Base-by-base conservation (phyloP, 225 moss, liverwort and hornwort genomes). In the Sphagnum contortum region DNA sequence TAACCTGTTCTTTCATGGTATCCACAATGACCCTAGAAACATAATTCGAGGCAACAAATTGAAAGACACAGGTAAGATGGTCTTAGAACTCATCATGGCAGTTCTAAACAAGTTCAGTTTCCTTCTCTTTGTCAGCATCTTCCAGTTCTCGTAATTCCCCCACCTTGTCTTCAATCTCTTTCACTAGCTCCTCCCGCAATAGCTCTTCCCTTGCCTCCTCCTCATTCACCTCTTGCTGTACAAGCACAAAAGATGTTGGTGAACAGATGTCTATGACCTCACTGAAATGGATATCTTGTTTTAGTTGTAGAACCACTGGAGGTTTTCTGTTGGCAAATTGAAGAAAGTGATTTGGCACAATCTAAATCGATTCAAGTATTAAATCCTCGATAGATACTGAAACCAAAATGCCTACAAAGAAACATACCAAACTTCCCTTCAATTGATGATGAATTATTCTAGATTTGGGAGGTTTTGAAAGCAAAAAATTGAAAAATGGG, bases 81-180 rank as follows among this genome's bases (percentile, higher is more conserved):
- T 12, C 55, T 56, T 56, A 9, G 55, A 60, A 60, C 11, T 45
- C 3, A 9, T 45, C 5, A 53, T 66, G 45, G 63, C 14, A 29
- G 29, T 29, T 29, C 29, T 29, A 65, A 11, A 78, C 80, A 0
- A 78, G 13, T 62, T 82, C 77, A 6, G 60, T 71, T 61, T 90
- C 83, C 63, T 85, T 79, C 55, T 87, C 86, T 72, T 72, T 89
- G 70, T 86, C 84, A 5, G 71, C 64, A 69, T 71, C 88, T 67
- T 88, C 90, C 48, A 88, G 57, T 12, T 80, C 77, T 62, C 81
- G 79, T 61, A 83, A 49, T 65, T 87, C 95, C 63, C 79, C 91
- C 49, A 83, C 82, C 70, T 99, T 89, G 71, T 78, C 93, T 74
- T 99, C 98, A 47, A 99, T 93, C 67, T 99, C 93, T 52, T 86